Evolutionary conservation across 352 stramenopile genomes (phyloP).

Genomic region (Phytophthora niederhauseri): DNA sequence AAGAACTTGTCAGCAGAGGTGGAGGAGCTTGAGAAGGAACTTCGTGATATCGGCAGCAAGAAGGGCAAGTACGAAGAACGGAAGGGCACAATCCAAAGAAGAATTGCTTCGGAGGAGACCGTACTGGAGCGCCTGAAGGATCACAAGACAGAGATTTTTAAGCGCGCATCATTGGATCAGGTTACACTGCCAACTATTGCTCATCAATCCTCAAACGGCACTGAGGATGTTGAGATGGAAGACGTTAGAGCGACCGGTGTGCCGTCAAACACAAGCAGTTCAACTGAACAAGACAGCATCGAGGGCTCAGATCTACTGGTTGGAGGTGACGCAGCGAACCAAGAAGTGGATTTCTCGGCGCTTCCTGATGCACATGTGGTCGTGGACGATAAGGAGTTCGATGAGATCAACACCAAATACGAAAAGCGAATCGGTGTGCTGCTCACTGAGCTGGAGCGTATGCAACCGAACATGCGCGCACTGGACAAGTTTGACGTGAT

Average conservation of each 20-base stretch:
- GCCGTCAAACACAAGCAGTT: not conserved
- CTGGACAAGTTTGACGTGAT: slow-evolving; percentile 91
- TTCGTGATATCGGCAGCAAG: slow-evolving; percentile 64
- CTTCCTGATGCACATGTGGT: slow-evolving; percentile 79
- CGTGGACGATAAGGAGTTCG: slow-evolving; percentile 86
- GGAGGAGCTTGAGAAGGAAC: slow-evolving; percentile 63
- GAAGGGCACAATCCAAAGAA: slow-evolving; percentile 77
- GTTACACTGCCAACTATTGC: slow-evolving; percentile 85
- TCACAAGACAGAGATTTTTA: slow-evolving; percentile 95
- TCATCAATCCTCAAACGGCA: slow-evolving; percentile 29
- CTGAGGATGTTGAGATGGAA: slow-evolving; percentile 72
- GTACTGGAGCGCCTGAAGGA: slow-evolving; percentile 93
- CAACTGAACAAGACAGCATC: slow-evolving; percentile 14
- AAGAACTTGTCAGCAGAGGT: slow-evolving; percentile 42
- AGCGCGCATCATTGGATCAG: slow-evolving; percentile 95
- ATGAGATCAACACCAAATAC: slow-evolving; percentile 76
- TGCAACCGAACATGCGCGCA: slow-evolving; percentile 98
- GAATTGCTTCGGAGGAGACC: slow-evolving; percentile 90
- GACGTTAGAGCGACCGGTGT: slow-evolving; percentile 25
- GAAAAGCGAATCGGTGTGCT: slow-evolving; percentile 72
- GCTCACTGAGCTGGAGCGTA: slow-evolving; percentile 90
- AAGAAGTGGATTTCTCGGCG: slow-evolving; percentile 91
- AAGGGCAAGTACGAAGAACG: slow-evolving; percentile 74
- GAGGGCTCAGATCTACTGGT: slow-evolving; percentile 57
- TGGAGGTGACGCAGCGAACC: slow-evolving; percentile 48